Base-by-base conservation (phyloP, 75 land plant species). In the Cryptomeria japonica region DNA sequence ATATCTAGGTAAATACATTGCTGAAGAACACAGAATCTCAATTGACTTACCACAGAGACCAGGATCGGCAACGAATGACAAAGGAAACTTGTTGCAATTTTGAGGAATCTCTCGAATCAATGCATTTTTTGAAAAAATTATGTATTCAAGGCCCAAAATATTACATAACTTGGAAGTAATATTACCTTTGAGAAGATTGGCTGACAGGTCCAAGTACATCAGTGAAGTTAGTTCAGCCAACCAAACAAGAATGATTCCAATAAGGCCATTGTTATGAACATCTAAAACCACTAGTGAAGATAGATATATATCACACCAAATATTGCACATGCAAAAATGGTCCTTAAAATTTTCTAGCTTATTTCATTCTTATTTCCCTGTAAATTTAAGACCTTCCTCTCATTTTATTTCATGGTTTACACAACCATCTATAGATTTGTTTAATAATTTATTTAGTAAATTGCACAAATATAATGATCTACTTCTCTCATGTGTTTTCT, bases 251-350 rank as follows among this genome's bases (percentile, higher is more conserved):
- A 96, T 82, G 64, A 77, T 87, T 1, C 97, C 98, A 1, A 89
- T 85, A 42, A 96, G 88, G 37, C 36, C 61, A 86, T 96, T 96
- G 78, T 85, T 75, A 78, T 93, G 93, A 82, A 97, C 88, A 89
- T 94, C 96, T 72, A 97, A 86, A 58, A 77, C 12, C 42, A 88
- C 19, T 39, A 95, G 86, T 2, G 92, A 90, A 28, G 92, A 88
- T 31, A 89, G 89, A 53, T 90, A n/a, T n/a, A n/a, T n/a, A n/a
- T n/a, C n/a, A n/a, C n/a, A n/a, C n/a, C n/a, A n/a, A n/a, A n/a
- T n/a, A n/a, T n/a, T n/a, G n/a, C n/a, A n/a, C n/a, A n/a, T n/a
- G n/a, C n/a, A n/a, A n/a, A n/a, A n/a, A n/a, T n/a, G n/a, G n/a
- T n/a, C n/a, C n/a, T n/a, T n/a, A n/a, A n/a, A n/a, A n/a, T n/a